phyloP scores from a whole-genome alignment of 2,329 filamentous ascomycete species.

The Onygena corvina region DNA sequence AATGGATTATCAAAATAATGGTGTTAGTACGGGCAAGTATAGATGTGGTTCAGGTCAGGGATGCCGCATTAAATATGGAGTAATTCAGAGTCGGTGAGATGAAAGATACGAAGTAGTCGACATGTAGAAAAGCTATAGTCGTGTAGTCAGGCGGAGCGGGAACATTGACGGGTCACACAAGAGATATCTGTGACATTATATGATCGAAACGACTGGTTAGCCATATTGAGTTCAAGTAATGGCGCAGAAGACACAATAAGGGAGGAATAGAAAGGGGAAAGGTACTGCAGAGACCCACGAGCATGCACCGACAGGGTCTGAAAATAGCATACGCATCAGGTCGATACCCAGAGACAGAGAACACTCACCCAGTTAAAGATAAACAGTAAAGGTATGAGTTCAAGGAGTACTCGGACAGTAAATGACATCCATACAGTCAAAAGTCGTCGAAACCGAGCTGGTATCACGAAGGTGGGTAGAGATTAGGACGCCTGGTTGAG shows the following conservation, averaged over 20 bases:
- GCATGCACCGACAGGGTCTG: not conserved
- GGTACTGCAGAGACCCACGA: not conserved
- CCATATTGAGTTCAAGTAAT: not conserved
- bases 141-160: not conserved
- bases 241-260: not conserved
- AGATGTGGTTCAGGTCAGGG: not conserved
- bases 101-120: not conserved
- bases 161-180: slow-evolving; percentile 1
- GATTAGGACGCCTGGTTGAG: not conserved
- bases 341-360: not conserved
- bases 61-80: not conserved
- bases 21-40: not conserved
- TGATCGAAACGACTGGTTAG: not conserved
- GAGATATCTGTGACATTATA: slow-evolving; percentile 1
- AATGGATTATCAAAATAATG: not conserved
- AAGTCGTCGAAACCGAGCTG: not conserved
- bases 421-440: not conserved
- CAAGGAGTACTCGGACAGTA: not conserved
- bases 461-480: not conserved
- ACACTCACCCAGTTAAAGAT: not conserved
- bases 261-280: not conserved
- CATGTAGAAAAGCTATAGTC: slow-evolving; percentile 1
- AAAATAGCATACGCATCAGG: not conserved
- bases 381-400: not conserved
- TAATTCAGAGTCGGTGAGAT: not conserved